Conservation (phyloP, 306 rosid species). For the Pyrus betulifolia region DNA sequence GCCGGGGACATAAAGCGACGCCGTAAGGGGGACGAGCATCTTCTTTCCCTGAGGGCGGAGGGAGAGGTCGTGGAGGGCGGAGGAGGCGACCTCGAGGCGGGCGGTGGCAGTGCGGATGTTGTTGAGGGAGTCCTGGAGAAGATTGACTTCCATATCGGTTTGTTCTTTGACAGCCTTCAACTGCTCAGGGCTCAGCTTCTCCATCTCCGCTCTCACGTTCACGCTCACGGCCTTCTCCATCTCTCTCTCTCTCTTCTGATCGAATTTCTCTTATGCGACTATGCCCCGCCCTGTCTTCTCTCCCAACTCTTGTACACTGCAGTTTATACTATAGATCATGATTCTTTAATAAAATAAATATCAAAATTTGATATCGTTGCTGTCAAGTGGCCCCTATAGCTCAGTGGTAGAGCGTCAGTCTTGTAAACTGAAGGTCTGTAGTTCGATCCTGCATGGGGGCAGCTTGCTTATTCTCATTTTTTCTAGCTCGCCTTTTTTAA, state of each 20-base stretch:
- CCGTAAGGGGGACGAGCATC: slow-evolving; percentile 87
- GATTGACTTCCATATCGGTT: slow-evolving; percentile 70
- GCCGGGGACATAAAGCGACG: slow-evolving; percentile 90
- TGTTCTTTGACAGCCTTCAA: slow-evolving; percentile 75
- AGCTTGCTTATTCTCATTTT: not conserved
- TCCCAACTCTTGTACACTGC: too few species aligned
- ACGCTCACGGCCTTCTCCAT: slow-evolving; percentile 6
- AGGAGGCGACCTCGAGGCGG: slow-evolving; percentile 73
- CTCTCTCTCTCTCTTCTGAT: not conserved
- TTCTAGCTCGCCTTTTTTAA: not conserved
- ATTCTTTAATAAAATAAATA: too few species aligned
- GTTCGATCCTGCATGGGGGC: slow-evolving; percentile 22
- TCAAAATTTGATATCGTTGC: accelerated
- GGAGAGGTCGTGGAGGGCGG: slow-evolving; percentile 81
- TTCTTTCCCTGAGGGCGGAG: slow-evolving; percentile 64
- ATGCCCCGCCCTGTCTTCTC: too few species aligned
- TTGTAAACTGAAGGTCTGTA: slow-evolving; percentile 20
- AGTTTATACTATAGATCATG: too few species aligned
- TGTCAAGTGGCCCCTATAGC: not conserved
- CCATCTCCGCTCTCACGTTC: slow-evolving; percentile 25
- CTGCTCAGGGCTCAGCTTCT: slow-evolving; percentile 87
- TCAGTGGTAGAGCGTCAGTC: slow-evolving; percentile 20
- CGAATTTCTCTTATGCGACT: too few species aligned
- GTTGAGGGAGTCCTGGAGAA: slow-evolving; percentile 75
- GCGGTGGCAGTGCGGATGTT: slow-evolving; percentile 85